Percentiles rank a stretch among this genome's conserved stretches.
Evolutionary conservation across 2,329 filamentous ascomycete genomes (phyloP).

Genomic region (Emergomyces pasteurianus): DNA sequence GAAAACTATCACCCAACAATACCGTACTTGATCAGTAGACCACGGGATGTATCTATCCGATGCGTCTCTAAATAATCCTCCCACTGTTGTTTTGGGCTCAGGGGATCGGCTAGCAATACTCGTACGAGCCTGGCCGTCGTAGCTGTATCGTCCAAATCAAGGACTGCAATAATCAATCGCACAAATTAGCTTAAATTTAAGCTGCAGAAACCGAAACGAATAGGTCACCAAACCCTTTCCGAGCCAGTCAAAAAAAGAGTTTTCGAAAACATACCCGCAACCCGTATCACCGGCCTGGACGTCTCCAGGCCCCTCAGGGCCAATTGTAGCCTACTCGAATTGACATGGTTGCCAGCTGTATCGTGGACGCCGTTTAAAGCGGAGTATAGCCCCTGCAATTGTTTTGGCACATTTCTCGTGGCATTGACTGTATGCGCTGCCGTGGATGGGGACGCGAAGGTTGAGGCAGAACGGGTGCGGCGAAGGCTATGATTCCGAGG

Average conservation of each 20-base stretch:
- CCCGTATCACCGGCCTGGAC: constrained; percentile 40
- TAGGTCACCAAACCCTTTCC: background rate
- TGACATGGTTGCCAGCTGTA: constrained; percentile 44
- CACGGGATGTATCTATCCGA: constrained; percentile 39
- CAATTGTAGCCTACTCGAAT: constrained; percentile 48
- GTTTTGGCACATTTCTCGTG: constrained; percentile 40
- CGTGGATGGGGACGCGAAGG: constrained; percentile 37
- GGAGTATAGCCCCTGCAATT: constrained; percentile 42
- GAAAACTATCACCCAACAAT: constrained; percentile 50
- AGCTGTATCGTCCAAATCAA: constrained; percentile 38
- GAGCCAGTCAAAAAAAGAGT: background rate
- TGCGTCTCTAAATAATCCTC: constrained; percentile 47
- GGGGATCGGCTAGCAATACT: constrained; percentile 58
- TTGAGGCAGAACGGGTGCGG: constrained; percentile 16
- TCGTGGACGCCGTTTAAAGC: constrained; percentile 41
- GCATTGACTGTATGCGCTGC: constrained; percentile 44
- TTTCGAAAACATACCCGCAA: constrained; percentile 36
- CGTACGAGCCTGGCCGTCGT: constrained; percentile 51
- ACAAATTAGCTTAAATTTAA: background rate
- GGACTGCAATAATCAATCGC: constrained; percentile 25
- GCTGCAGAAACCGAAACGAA: background rate
- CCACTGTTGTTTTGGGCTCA: constrained; percentile 53
- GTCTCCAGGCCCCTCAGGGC: constrained; percentile 47
- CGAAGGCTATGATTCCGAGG: constrained; percentile 4
- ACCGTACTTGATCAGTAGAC: constrained; percentile 53